Base-by-base conservation (phyloP, 2,329 filamentous ascomycete genomes). In the Monilinia vaccinii-corymbosi region DNA sequence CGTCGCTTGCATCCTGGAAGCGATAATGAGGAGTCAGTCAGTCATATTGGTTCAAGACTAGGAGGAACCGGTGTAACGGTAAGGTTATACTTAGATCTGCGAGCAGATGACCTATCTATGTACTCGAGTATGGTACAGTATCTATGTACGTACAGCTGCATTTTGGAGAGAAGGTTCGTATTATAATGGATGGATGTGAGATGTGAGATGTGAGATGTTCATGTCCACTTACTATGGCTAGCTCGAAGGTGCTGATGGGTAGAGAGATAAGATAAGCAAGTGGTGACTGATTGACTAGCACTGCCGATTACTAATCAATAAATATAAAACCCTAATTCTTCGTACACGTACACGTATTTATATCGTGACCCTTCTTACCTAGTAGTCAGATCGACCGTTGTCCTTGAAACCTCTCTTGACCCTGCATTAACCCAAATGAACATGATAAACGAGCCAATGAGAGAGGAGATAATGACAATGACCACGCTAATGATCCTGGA, bases 401-500 rank as follows among this genome's bases (percentile, higher is more conserved):
- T 36, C 28, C 38, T 36, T 16, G 32, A 40, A 23, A 6, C 25
- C 25, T 32, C 32, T 4, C 4, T 21, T 23, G 40, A 44, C 40
- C 40, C 40, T 44, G 40, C 40, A 44, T 44, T 44, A 44, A 44
- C 40, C 10, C 5, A 44, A 44, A 44, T 44, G 21, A 8, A 23
- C 11, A 21, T 10, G 40, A 21, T 44, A n/a, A 16, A 3, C 45
- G 31, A 42, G 13, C 56, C 56, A 58, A 58, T 58, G 3, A 45
- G 25, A 58, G 45, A 21, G 25, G 4, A n/a, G 9, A 52, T 44
- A 52, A 58, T 58, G 36, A 5, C 14, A 36, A 58, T 58, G 56
- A 58, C 56, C 56, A 52, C n/a, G n/a, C 56, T 58, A 58, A 32
- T n/a, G 11, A 44, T 13, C 36, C 16, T 10, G 16, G 47, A 23